Evolutionary conservation across 345 rosid species (phyloP).

Genomic region (Psidium guajava): DNA sequence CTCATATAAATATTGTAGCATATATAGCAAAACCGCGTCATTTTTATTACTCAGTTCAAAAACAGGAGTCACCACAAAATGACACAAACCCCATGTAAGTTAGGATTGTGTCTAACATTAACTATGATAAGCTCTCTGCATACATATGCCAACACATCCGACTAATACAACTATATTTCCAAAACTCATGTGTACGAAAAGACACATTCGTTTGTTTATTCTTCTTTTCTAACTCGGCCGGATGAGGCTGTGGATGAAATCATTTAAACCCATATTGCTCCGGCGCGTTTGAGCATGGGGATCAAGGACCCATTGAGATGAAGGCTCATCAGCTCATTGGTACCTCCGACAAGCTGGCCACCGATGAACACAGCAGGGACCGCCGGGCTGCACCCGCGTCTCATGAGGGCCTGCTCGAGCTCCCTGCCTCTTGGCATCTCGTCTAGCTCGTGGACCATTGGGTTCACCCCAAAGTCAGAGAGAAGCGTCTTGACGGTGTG

Average conservation of each 20-base stretch:
- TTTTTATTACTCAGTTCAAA: not conserved
- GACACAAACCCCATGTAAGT: not conserved
- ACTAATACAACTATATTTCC: not conserved
- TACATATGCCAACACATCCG: not conserved
- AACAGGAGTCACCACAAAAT: not conserved
- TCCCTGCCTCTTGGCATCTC: slow-evolving; percentile 7
- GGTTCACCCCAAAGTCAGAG: slow-evolving; percentile 2
- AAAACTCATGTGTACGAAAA: not conserved
- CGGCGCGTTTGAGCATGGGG: slow-evolving; percentile 9
- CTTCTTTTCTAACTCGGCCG: not conserved
- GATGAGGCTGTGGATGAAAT: not conserved
- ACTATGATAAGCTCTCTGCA: not conserved
- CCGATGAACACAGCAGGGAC: slow-evolving; percentile 11
- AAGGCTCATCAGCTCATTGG: slow-evolving; percentile 12
- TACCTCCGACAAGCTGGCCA: slow-evolving; percentile 11
- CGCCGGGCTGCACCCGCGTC: slow-evolving; percentile 2
- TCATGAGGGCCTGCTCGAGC: slow-evolving; percentile 8
- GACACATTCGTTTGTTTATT: not conserved
- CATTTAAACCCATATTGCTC: slow-evolving; percentile 5
- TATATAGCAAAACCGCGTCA: not conserved
- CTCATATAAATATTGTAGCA: not conserved
- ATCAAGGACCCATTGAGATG: slow-evolving; percentile 5
- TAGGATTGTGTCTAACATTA: not conserved
- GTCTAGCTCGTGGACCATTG: slow-evolving; percentile 4
- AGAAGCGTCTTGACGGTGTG: slow-evolving; percentile 8